These are phyloP conservation scores for Talaromyces sp. DNA, from an alignment of 2,329 filamentous ascomycete species.

Conservation along the genomic window DNA sequence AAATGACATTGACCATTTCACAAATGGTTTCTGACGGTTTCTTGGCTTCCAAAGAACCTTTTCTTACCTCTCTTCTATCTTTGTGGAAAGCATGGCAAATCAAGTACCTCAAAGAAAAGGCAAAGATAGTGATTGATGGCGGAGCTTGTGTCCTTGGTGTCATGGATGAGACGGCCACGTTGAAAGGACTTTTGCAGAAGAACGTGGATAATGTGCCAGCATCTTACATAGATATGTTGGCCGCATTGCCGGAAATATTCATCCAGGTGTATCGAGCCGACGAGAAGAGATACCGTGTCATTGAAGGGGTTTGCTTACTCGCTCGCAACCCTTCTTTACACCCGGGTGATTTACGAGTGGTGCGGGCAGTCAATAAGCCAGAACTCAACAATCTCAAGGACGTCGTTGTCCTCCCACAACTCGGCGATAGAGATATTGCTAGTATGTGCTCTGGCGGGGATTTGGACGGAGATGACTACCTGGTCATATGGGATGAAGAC, in stretches of 20 bases:
- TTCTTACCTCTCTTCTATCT: constrained; percentile 69
- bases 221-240: constrained; percentile 38
- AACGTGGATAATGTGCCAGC: constrained; percentile 31
- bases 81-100: constrained; percentile 88
- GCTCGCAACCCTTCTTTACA: constrained; percentile 92
- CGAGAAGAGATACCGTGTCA: constrained; percentile 54
- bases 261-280: constrained; percentile 65
- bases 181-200: constrained; percentile 64
- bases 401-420: constrained; percentile 80
- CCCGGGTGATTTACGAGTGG: constrained; percentile 83
- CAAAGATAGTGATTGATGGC: constrained; percentile 72
- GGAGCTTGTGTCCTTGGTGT: constrained; percentile 86
- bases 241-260: constrained; percentile 76
- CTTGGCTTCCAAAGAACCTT: constrained; percentile 68
- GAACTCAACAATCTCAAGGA: constrained; percentile 72
- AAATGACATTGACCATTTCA: constrained; percentile 68
- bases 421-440: constrained; percentile 75
- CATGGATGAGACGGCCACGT: constrained; percentile 72
- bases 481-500: constrained; percentile 81
- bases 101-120: constrained; percentile 88
- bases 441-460: constrained; percentile 97
- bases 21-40: constrained; percentile 76
- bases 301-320: constrained; percentile 74
- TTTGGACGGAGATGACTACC: constrained; percentile 91
- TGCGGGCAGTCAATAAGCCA: constrained; percentile 71